Base-by-base conservation (phyloP, 148 eudicot genomes). In the Chenopodium album region DNA sequence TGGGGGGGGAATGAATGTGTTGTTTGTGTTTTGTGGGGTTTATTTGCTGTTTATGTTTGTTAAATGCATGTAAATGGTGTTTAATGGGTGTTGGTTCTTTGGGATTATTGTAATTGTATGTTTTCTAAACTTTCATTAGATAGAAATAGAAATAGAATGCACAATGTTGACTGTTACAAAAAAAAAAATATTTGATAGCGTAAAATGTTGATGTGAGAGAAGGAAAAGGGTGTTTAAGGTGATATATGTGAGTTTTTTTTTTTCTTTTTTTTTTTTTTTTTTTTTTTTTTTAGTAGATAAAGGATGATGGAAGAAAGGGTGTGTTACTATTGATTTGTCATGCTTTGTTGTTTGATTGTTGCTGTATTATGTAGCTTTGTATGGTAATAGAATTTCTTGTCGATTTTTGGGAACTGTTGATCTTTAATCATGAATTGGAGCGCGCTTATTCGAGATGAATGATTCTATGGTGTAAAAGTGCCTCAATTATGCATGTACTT, bases 51-150 rank as follows among this genome's bases (percentile, higher is more conserved):
- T 63, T 50, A 9, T 48, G 47, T 8, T 75, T 67, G 34, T 23
- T 75, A 44, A 44, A 16, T 80, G 82, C 82, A 80, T 72, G 82
- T 63, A 56, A 46, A 37, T 50, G 56, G 50, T 22, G 47, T 59
- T 79, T 63, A 56, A 46, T 63, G 37, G 41, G 50, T 22, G 47
- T 71, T 79, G 8, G 19, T n/a, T 80, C 17, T 41, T 4, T 80
- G 70, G 22, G 77, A 20, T 62, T 62, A 13, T 56, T 46, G 44
- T 62, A 80, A 73, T 28, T 71, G 7, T 20, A 28, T 4, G 29
- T 29, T 65, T 4, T 75, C 48, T 74, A 29, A 4, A 62, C 22
- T 31, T 37, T n/a, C 32, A 50, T 46, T 54, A 10, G 13, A 34
- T 34, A 34, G 37, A 34, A 34, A 37, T 65, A 41, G n/a, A 28